Conservation (phyloP, 768 basidiomycete genomes). For the Mrakia frigida region DNA sequence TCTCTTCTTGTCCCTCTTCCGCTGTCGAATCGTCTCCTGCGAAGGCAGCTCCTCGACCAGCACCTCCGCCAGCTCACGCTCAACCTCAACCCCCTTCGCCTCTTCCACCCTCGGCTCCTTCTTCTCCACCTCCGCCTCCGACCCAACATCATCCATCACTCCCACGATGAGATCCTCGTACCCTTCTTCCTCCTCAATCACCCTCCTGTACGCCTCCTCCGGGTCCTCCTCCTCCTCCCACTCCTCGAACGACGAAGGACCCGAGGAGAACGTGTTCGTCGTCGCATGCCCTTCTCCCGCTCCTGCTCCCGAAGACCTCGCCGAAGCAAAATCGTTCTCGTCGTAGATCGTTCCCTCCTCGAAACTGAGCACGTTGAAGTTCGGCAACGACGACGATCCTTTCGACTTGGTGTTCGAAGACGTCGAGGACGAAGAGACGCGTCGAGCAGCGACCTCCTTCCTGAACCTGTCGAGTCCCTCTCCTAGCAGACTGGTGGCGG, state of each 20-base stretch:
- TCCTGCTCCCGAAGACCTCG: slow-evolving; percentile 32
- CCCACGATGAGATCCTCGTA: slow-evolving; percentile 44
- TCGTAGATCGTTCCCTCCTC: slow-evolving; percentile 40
- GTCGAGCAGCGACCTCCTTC: slow-evolving; percentile 38
- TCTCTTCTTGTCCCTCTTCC: background rate
- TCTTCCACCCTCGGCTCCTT: background rate
- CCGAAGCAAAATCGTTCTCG: slow-evolving; percentile 28
- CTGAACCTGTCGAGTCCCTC: slow-evolving; percentile 38
- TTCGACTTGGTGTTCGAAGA: background rate
- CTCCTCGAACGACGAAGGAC: slow-evolving; percentile 20
- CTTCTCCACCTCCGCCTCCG: slow-evolving; percentile 36
- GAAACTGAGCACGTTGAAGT: slow-evolving; percentile 34
- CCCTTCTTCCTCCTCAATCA: slow-evolving; percentile 42
- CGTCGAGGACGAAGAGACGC: slow-evolving; percentile 19
- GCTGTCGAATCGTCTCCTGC: background rate
- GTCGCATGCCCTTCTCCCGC: slow-evolving; percentile 18
- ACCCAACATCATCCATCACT: slow-evolving; percentile 42
- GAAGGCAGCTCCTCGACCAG: no score
- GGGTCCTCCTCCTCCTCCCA: slow-evolving; percentile 38
- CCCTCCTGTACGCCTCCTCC: slow-evolving; percentile 39
- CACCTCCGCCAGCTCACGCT: no score
- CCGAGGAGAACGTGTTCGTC: slow-evolving; percentile 31
- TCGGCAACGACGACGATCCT: background rate
- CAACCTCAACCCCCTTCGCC: no score
- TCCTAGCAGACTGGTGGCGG: slow-evolving; percentile 35